Conservation (phyloP, 2,329 filamentous ascomycete species). For the Penicillium sclerotigenum region DNA sequence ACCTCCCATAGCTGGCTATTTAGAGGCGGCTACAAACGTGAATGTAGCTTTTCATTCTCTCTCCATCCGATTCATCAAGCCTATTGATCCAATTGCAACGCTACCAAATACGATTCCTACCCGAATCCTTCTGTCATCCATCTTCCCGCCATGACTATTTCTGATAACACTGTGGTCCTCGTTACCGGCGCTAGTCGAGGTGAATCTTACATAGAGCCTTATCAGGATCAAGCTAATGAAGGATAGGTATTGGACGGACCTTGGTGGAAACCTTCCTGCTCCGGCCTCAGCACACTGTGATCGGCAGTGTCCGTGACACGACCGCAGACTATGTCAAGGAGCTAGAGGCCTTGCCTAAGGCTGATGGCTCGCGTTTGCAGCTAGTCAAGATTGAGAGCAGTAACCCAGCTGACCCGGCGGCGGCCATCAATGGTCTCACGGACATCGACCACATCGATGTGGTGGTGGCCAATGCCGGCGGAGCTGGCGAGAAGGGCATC, state of each 20-base stretch:
- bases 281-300: background rate
- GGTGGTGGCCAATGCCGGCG: background rate
- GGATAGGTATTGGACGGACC: background rate
- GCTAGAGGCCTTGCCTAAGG: background rate
- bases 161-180: background rate
- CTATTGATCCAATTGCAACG: background rate
- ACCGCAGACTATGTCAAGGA: background rate
- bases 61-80: background rate
- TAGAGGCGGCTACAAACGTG: background rate
- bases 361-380: background rate
- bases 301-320: background rate
- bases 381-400: background rate
- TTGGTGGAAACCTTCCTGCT: background rate
- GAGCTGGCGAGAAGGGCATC: background rate
- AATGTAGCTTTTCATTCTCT: background rate
- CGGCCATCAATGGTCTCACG: background rate
- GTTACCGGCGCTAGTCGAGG: background rate
- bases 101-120: background rate
- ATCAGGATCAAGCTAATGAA: background rate
- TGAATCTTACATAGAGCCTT: too few species aligned
- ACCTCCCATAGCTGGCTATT: background rate
- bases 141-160: background rate
- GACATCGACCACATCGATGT: background rate
- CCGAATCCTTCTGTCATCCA: background rate
- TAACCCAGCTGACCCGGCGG: background rate